Base-by-base conservation (phyloP, 1,284 basidiomycete species). In the Naganishia sp. region DNA sequence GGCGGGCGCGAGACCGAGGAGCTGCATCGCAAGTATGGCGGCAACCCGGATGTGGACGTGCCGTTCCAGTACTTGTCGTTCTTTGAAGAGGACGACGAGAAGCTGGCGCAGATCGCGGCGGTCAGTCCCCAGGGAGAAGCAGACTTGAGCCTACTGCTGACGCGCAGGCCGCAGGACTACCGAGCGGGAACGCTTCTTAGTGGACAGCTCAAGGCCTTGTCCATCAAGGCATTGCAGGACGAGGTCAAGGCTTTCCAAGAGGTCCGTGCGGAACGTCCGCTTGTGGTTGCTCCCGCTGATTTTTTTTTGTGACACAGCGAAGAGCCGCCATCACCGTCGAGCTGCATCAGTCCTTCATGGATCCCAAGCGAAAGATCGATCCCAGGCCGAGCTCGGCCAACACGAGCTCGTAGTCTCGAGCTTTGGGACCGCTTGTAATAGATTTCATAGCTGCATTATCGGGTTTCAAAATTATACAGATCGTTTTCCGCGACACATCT, bases 61-160 rank as follows among this genome's bases (percentile, higher is more conserved):
- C 85, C 90, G 64, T 99, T 92, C 81, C 94, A 98, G 80, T 99
- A 97, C 80, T 79, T 99, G 70, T 86, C 87, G n/a, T 99, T 98
- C 85, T 97, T 99, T 80, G 82, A 97, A 75, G 94, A 98, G 4
- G 91, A 96, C 74, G 96, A 99, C 70, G 90, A 86, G 31, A 90
- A 93, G 81, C 83, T 96, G 72, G 86, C 84, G 70, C 83, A 83
- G 73, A 79, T 97, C 65, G 92, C 87, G 44, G 85, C 86, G 80
- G 92, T 92, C 71, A 69, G 86, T 77, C 6, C 11, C 39, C 15
- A 0, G 1, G 10, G 23, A 21, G 42, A 15, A 4, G 21, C 3
- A 36, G 28, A 50, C 54, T 43, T 46, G 23, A n/a, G 28, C 15
- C 31, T 1, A n/a, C 50, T 55, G 63, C 43, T 50, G 53, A 45